Evolutionary conservation across 73 alveolate genomes (phyloP), one percentile per base, ranked within the genome.

Genomic region (Symbiodinium pilosum): DNA sequence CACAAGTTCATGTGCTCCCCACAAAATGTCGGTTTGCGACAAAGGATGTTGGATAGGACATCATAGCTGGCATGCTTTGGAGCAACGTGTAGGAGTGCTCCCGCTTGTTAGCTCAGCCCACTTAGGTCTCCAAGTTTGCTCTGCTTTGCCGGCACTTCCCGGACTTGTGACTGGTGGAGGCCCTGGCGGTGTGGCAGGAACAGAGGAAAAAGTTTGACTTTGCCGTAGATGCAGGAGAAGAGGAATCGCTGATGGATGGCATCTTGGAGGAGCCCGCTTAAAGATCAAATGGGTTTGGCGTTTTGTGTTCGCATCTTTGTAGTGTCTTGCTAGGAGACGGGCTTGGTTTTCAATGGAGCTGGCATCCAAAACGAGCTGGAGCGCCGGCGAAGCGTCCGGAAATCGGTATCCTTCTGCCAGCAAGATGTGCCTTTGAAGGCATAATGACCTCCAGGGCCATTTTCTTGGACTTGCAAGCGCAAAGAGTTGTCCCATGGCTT

Each of bases 381-480:
- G 38, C 77, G 77, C 77, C 32, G 77, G 77, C 77, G 77, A 64
- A 64, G 77, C 32, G 32, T 64, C 77, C 77, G 77, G 38, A 64
- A 64, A 36, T 64, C 77, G 11, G 77, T 64, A 32, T 64, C 77
- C 77, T 64, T 64, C 77, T 21, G 77, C 77, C 77, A 64, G 77
- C 16, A 64, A 16, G 77, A 18, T 21, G 77, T 64, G 32, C 77
- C 77, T 64, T 9, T 32, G 77, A 64, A n/a, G n/a, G n/a, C n/a
- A n/a, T n/a, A n/a, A n/a, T n/a, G n/a, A n/a, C n/a, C n/a, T n/a
- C 59, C 59, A 47, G 6, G 59, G 6, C 21, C 59, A 47, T 14
- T 47, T 47, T 6, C 21, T 47, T 6, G 59, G 59, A 47, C 59
- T 47, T 6, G 59, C 59, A 47, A 14, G 59, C 21, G 59, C 14